Conservation (phyloP, 345 rosid species). For the Limnanthes douglasii region DNA sequence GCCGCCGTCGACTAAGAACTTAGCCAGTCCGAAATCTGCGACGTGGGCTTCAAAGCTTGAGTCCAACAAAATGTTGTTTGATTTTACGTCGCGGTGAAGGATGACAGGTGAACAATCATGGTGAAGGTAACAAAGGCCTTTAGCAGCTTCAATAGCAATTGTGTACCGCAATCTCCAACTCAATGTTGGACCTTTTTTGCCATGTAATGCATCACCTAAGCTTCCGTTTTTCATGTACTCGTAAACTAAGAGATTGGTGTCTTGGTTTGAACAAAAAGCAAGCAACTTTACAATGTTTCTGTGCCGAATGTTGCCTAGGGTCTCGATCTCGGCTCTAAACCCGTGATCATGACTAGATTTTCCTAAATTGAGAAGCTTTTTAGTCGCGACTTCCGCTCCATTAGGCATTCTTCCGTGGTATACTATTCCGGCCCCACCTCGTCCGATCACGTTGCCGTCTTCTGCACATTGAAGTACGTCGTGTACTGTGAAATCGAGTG, state of each 20-base stretch:
- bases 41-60: conserved; percentile 62
- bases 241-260: conserved; percentile 42
- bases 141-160: conserved; percentile 55
- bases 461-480: conserved; percentile 48
- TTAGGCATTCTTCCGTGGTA: conserved; percentile 41
- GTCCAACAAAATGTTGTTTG: too few species aligned
- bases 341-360: conserved; percentile 37
- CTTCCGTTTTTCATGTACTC: conserved; percentile 65
- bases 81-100: conserved; percentile 56
- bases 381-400: conserved; percentile 44
- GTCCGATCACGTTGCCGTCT: conserved; percentile 49
- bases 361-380: conserved; percentile 34
- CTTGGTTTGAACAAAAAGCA: conserved; percentile 52
- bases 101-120: conserved; percentile 59
- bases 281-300: conserved; percentile 51
- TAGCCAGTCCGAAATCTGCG: conserved; percentile 63
- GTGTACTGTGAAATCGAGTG: conserved; percentile 29
- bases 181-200: conserved; percentile 34
- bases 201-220: conserved; percentile 46
- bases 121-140: too few species aligned
- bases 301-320: conserved; percentile 52
- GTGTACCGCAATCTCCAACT: conserved; percentile 45
- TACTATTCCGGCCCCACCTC: conserved; percentile 66
- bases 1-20: conserved; percentile 37
- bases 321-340: conserved; percentile 43